These are phyloP conservation scores for Hymenoscyphus salicellus DNA, from an alignment of 2,329 filamentous ascomycete genomes.

Conservation along the genomic window DNA sequence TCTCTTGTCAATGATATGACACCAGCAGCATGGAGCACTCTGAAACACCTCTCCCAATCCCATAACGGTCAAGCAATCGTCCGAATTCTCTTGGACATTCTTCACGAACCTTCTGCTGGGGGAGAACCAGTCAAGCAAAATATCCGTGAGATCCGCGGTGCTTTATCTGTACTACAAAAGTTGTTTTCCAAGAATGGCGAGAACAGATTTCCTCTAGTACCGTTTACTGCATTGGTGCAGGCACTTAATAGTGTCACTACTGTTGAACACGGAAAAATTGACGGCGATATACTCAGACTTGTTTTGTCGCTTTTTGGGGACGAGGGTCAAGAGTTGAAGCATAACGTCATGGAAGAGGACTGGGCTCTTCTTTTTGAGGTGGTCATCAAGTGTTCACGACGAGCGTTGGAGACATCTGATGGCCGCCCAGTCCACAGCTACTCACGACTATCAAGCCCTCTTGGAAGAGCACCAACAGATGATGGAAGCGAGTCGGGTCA, in stretches of 20 bases:
- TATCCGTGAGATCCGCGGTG: conserved; percentile 58
- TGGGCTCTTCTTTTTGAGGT: conserved; percentile 62
- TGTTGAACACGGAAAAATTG: conserved; percentile 34
- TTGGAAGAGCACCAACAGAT: conserved; percentile 24
- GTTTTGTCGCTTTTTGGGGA: conserved; percentile 56
- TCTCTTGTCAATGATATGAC: conserved; percentile 59
- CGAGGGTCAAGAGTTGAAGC: conserved; percentile 51
- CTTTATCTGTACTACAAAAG: conserved; percentile 61
- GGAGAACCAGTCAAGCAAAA: conserved; percentile 50
- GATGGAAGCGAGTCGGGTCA: conserved; percentile 24
- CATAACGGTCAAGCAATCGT: conserved; percentile 70
- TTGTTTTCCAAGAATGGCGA: conserved; percentile 58
- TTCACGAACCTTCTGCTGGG: conserved; percentile 48
- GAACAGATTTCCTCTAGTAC: conserved; percentile 58
- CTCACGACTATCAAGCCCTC: conserved; percentile 19
- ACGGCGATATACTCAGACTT: conserved; percentile 34
- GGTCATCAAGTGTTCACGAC: conserved; percentile 50
- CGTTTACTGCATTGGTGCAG: conserved; percentile 57
- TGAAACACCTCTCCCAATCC: conserved; percentile 68
- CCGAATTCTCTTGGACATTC: conserved; percentile 60
- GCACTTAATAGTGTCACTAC: conserved; percentile 51
- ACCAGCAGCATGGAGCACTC: conserved; percentile 65
- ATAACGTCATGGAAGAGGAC: conserved; percentile 61
- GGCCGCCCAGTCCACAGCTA: conserved; percentile 25
- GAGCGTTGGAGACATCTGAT: conserved; percentile 31